Base-by-base conservation (phyloP, 108 stramenopile genomes). In the Discostella pseudostelligera region DNA sequence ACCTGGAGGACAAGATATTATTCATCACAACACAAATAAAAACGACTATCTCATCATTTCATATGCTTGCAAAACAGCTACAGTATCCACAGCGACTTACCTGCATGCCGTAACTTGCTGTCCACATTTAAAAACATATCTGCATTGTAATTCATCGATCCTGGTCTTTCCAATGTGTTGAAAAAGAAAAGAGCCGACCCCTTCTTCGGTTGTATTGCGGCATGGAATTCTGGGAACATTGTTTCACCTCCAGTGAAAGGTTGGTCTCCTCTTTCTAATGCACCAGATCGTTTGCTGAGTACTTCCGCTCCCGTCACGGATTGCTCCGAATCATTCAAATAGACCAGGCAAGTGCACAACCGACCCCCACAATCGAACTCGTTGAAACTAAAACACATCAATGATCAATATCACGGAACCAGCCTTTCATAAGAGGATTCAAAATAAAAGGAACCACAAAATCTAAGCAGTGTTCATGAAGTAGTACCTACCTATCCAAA, bases 151-250 rank as follows among this genome's bases (percentile, higher is more conserved):
- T 42, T 51, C 6, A 42, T 26, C 10, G 58, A 72, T 22, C 76
- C 80, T 14, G 76, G 76, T 36, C 71, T 54, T 62, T 81, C 80
- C 0, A 68, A 9, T 13, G 80, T 81, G 68, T 81, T 81, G 70
- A 70, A 81, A 56, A 72, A 81, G 43, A 81, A 74, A 17, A 81
- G 39, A 17, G 76, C 76, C 0, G 67, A 62, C 39, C 80, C 80
- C 46, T 62, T 56, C 44, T 58, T 57, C 8, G 80, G 76, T 8
- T 20, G 9, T 16, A 71, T 50, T 26, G 62, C 55, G 8, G 17
- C 21, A 12, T 47, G 32, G 45, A 73, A 68, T 46, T 76, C 76
- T 8, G 56, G 72, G 64, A 81, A 81, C 22, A 57, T 50, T 17
- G 80, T 81, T 74, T 67, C 72, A 32, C 80, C 80, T 22, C 80